These are phyloP conservation scores for Ceratocystiopsis brevicomis DNA, from an alignment of 2,329 filamentous ascomycete genomes.

Conservation along the genomic window DNA sequence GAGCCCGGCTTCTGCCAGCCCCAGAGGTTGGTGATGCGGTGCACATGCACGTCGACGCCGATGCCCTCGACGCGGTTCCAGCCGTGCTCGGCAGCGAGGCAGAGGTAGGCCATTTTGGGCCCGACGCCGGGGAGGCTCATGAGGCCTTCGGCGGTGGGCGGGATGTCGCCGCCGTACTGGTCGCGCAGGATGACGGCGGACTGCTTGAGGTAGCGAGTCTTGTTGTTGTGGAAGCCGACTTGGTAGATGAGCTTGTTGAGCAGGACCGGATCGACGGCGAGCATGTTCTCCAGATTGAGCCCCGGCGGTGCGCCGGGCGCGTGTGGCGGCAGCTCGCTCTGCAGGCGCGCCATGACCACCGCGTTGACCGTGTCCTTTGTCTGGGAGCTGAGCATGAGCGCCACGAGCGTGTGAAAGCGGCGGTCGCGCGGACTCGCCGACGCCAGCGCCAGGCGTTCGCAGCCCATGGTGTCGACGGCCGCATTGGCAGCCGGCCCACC, in stretches of 20 bases:
- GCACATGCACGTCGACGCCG: conserved; percentile 86
- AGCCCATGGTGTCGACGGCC: conserved; percentile 95
- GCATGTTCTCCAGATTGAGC: conserved; percentile 58
- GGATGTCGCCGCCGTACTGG: conserved; percentile 56
- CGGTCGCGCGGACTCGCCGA: conserved; percentile 33
- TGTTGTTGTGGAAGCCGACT: conserved; percentile 90
- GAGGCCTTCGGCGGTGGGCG: conserved; percentile 55
- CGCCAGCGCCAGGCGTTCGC: conserved; percentile 50
- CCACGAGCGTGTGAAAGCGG: conserved; percentile 70
- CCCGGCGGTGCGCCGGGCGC: conserved; percentile 25
- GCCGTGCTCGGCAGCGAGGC: conserved; percentile 49
- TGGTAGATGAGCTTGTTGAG: conserved; percentile 60
- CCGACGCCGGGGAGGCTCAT: conserved; percentile 70
- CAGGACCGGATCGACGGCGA: conserved; percentile 45
- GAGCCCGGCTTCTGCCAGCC: conserved; percentile 45
- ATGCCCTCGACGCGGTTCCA: conserved; percentile 52
- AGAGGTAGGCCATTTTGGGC: conserved; percentile 88
- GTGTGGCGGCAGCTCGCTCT: conserved; percentile 47
- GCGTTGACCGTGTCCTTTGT: conserved; percentile 87
- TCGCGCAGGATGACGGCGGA: conserved; percentile 56
- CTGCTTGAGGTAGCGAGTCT: conserved; percentile 61
- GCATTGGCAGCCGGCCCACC: conserved; percentile 46
- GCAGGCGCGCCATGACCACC: conserved; percentile 60
- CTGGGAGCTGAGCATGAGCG: conserved; percentile 81
- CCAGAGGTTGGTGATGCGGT: conserved; percentile 88